Evolutionary conservation across 169 alveolate genomes (phyloP), one percentile per base, ranked within the genome.

Genomic region (Perkinsus olseni): DNA sequence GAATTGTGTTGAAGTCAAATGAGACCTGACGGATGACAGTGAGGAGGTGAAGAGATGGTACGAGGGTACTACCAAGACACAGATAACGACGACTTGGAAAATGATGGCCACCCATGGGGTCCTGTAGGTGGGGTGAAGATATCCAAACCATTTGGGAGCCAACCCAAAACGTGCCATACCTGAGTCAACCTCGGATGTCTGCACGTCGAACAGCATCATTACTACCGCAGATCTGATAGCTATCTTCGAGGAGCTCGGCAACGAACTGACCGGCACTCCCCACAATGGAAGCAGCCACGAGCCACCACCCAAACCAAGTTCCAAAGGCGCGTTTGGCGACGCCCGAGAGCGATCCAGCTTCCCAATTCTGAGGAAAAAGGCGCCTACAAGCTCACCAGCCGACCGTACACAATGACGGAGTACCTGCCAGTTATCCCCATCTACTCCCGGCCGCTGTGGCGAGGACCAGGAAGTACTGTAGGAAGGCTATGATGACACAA

Each of bases 221-320:
- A 62, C 31, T 62, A 62, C 82, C 82, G 82, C 82, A 62, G 31
- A 62, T 62, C 74, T 91, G 93, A 31, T 91, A 91, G 39, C 48
- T n/a, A n/a, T 91, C 93, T 36, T 91, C 93, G 39, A 91, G 48
- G 39, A 91, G 74, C 74, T 91, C 93, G 0, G 93, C 93, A 17
- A 31, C 38, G 39, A 91, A 91, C 39, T 39, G 48, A 17, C 93
- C 93, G 24, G 93, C 93, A 39, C 62, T 91, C 10, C 93, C 93
- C 39, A 91, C 36, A 37, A 28, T 31, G 39, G 38, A n/a, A 6
- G 93, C 93, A 37, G 34, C 39, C 13, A 91, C 39, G 40, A 91
- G 93, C 39, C 38, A 38, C 39, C 37, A 28, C 0, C 93, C 74
- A n/a, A 91, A 38, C 50, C 74, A 39, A 0, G 92, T 24, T 24